These are phyloP conservation scores for Mycosarcoma maydis DNA, from an alignment of 1,284 basidiomycete genomes.

Conservation along the genomic window DNA sequence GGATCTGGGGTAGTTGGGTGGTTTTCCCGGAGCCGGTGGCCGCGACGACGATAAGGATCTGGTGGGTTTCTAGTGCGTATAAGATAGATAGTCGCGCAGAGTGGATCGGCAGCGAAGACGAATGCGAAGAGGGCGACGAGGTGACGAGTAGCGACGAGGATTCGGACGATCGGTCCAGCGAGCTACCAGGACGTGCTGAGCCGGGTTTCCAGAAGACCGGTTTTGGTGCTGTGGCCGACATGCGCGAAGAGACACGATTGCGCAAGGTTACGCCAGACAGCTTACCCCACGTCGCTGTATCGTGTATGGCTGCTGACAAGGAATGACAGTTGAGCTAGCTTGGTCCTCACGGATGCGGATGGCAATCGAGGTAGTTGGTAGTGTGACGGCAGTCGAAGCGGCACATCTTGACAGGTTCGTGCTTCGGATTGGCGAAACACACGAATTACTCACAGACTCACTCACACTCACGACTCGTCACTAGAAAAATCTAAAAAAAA, in stretches of 20 bases:
- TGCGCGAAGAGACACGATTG: too few relatives aligned
- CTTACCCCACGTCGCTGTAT: too few relatives aligned
- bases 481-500: too few relatives aligned
- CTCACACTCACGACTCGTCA: too few relatives aligned
- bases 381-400: not conserved
- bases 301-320: too few relatives aligned
- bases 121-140: not conserved
- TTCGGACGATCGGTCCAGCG: constrained; percentile 21
- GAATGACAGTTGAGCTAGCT: not conserved
- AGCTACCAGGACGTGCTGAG: constrained; percentile 49
- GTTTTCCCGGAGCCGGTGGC: constrained; percentile 62
- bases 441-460: too few relatives aligned
- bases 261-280: too few relatives aligned
- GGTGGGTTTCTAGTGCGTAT: constrained; percentile 83
- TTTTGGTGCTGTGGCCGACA: too few relatives aligned
- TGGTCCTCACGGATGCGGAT: not conserved
- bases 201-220: constrained; percentile 65
- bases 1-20: constrained; percentile 85
- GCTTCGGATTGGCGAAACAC: not conserved
- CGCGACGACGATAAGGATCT: constrained; percentile 77
- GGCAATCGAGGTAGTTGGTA: too few relatives aligned
- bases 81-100: constrained; percentile 84
- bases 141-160: not conserved
- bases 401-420: constrained; percentile 17
- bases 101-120: constrained; percentile 80